Conservation (phyloP, 2,329 filamentous ascomycete genomes). For the Scytalidium sp. region DNA sequence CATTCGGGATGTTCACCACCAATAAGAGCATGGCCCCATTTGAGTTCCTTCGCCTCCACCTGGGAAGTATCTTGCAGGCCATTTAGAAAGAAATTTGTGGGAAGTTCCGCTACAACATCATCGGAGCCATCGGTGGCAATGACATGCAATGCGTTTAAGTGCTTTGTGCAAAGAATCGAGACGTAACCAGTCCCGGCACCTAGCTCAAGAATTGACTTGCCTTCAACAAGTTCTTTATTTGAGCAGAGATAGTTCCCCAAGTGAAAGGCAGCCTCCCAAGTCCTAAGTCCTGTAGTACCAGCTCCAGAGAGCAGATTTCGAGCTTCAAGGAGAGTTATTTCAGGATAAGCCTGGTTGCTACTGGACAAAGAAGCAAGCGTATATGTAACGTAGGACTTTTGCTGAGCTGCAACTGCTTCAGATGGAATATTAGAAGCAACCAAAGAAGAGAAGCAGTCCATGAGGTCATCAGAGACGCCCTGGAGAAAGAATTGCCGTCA, state of each 20-base stretch:
- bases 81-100: constrained; percentile 68
- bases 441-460: constrained; percentile 63
- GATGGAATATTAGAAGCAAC: constrained; percentile 62
- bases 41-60: constrained; percentile 52
- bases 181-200: constrained; percentile 76
- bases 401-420: constrained; percentile 64
- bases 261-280: constrained; percentile 78
- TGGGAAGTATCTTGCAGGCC: constrained; percentile 52
- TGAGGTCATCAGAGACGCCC: constrained; percentile 82
- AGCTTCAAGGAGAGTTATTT: constrained; percentile 66
- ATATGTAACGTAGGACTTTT: constrained; percentile 75
- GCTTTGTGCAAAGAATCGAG: constrained; percentile 69
- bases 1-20: constrained; percentile 37
- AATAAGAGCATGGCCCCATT: constrained; percentile 36
- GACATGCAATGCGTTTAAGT: constrained; percentile 56
- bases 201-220: constrained; percentile 65
- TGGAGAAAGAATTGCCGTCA: constrained; percentile 37
- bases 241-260: constrained; percentile 64
- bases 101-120: constrained; percentile 65
- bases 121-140: constrained; percentile 73
- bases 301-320: constrained; percentile 65
- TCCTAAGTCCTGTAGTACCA: constrained; percentile 73
- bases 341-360: constrained; percentile 8
- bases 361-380: constrained; percentile 12
- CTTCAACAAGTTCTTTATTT: constrained; percentile 34